These are phyloP conservation scores for Sonneratia caseolaris DNA, from an alignment of 345 rosid genomes.

Conservation along the genomic window DNA sequence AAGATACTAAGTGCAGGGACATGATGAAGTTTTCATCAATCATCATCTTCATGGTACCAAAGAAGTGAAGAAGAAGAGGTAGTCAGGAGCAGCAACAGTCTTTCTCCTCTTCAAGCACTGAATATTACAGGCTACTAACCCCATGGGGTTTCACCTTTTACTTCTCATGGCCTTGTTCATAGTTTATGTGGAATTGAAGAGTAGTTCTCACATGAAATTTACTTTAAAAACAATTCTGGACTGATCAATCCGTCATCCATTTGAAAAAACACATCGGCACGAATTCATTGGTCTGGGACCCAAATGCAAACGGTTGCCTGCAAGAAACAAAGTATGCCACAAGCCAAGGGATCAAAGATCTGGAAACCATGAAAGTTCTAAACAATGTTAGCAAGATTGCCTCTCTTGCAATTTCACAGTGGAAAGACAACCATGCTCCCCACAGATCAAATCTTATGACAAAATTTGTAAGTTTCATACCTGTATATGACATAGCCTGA, in stretches of 20 bases:
- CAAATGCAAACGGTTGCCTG: neutral
- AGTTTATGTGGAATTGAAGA: neutral
- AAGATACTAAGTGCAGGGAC: too few relatives aligned
- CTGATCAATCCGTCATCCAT: neutral
- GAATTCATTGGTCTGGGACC: neutral
- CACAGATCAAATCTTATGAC: neutral
- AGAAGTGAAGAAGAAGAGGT: neutral
- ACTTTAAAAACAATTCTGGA: neutral
- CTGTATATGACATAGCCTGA: slow-evolving; percentile 25
- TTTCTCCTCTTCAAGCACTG: neutral
- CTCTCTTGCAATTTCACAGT: neutral
- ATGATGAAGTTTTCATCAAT: neutral
- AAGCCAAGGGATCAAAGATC: neutral
- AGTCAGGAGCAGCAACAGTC: neutral
- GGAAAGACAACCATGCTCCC: neutral
- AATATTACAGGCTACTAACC: neutral
- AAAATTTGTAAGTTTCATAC: slow-evolving; percentile 8
- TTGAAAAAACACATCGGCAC: neutral
- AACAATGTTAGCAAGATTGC: neutral
- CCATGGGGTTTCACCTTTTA: neutral
- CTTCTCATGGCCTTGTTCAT: neutral
- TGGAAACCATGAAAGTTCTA: neutral
- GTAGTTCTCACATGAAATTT: neutral
- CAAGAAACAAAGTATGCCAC: neutral
- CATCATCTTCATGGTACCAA: neutral